A percentile compares a stretch with the other conserved stretches of the same genome.
Conservation (phyloP, 108 stramenopile species). For the Epithemia pelagica region DNA sequence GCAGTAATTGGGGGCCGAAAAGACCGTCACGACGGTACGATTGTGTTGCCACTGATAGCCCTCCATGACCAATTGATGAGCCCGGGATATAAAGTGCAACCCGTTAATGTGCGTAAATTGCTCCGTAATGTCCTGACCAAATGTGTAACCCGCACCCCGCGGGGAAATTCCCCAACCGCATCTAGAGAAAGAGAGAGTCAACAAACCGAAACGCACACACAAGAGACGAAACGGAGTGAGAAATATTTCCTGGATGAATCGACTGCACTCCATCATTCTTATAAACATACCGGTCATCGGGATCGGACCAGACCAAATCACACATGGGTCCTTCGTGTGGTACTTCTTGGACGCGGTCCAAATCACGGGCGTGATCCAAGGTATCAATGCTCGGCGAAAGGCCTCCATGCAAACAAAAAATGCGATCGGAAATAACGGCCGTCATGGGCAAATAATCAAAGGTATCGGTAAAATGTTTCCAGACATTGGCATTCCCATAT, state of each 20-base stretch:
- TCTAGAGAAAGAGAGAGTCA: neutral
- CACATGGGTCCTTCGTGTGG: conserved; percentile 99
- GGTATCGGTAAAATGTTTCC: conserved; percentile 95
- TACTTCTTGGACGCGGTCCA: conserved; percentile 96
- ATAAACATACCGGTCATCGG: conserved; percentile 73
- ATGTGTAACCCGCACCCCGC: conserved; percentile 96
- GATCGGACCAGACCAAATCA: conserved; percentile 97
- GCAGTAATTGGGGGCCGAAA: conserved; percentile 98
- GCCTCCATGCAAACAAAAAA: conserved; percentile 96
- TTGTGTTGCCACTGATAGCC: conserved; percentile 98
- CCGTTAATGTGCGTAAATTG: conserved; percentile 89
- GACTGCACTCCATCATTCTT: neutral
- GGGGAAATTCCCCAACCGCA: conserved; percentile 95
- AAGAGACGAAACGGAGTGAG: neutral
- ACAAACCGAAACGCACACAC: neutral
- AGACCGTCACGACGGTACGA: conserved; percentile 94
- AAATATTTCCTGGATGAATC: too few species aligned
- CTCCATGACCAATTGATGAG: conserved; percentile 95
- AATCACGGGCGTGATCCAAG: conserved; percentile 91
- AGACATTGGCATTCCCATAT: conserved; percentile 95
- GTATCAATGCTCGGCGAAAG: conserved; percentile 92
- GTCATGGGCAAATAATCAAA: conserved; percentile 97
- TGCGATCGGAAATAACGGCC: conserved; percentile 90
- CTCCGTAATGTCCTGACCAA: conserved; percentile 84
- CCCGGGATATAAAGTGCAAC: conserved; percentile 72